Percentiles rank a stretch among this genome's conserved stretches.
Evolutionary conservation across 371 early-diverging fungal genomes (phyloP).

Genomic region (Mortierella sp.): DNA sequence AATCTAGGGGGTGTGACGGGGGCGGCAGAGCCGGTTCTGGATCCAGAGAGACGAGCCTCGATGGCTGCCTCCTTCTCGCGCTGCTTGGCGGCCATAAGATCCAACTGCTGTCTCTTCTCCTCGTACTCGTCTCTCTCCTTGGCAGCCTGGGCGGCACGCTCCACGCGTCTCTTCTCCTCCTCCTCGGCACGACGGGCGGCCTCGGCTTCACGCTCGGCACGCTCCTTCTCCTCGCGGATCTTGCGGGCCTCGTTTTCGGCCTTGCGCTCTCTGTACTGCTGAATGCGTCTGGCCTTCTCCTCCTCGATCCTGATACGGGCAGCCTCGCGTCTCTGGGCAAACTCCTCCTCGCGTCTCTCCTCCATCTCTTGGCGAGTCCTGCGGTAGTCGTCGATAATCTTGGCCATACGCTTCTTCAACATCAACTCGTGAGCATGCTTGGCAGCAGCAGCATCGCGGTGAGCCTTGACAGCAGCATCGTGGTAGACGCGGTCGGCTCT

Average conservation of each 20-base stretch:
- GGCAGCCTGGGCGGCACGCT: conserved; percentile 45
- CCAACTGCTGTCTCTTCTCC: conserved; percentile 43
- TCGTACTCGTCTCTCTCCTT: conserved; percentile 53
- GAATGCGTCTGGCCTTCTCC: conserved; percentile 80
- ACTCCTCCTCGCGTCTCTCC: conserved; percentile 63
- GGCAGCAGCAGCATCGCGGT: conserved; percentile 70
- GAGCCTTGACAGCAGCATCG: conserved; percentile 81
- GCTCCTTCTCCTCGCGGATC: conserved; percentile 60
- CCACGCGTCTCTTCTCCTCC: conserved; percentile 49
- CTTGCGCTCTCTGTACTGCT: conserved; percentile 66
- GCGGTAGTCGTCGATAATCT: conserved; percentile 87
- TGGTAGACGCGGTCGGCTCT: conserved; percentile 85
- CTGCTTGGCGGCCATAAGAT: conserved; percentile 48
- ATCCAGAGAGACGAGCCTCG: conserved; percentile 40
- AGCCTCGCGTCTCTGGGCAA: conserved; percentile 67
- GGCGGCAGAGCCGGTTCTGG: conserved; percentile 41
- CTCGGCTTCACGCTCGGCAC: conserved; percentile 60
- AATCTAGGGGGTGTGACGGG: conserved; percentile 41
- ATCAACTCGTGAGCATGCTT: conserved; percentile 82
- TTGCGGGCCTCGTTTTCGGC: conserved; percentile 63
- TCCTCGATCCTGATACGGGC: conserved; percentile 73
- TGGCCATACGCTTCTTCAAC: conserved; percentile 81
- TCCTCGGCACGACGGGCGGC: conserved; percentile 52
- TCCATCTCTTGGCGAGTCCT: conserved; percentile 72
- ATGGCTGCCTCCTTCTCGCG: conserved; percentile 56